These are phyloP conservation scores for Lignosus rhinocerotis DNA, from an alignment of 1,284 basidiomycete species.

Conservation along the genomic window DNA sequence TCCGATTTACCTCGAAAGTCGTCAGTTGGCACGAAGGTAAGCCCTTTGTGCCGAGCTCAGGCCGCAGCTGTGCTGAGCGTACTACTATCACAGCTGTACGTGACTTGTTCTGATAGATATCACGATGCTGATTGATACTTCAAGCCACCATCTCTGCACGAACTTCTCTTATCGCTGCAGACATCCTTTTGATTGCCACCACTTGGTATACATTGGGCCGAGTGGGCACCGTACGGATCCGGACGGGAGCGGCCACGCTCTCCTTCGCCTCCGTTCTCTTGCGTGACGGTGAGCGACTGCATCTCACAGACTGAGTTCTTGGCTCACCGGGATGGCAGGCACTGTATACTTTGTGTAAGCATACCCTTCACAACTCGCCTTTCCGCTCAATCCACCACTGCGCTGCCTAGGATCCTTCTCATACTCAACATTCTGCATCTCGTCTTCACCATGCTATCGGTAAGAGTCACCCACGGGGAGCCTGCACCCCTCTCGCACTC, in stretches of 20 bases:
- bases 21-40: not conserved
- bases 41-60: not conserved
- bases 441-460: too few species aligned
- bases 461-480: too few species aligned
- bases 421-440: too few species aligned
- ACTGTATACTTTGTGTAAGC: not conserved
- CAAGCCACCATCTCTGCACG: not conserved
- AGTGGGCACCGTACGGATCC: not conserved
- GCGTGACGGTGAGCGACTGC: not conserved
- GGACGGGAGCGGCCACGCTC: not conserved
- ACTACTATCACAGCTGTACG: not conserved
- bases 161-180: constrained; percentile 1
- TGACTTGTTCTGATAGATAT: not conserved
- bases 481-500: not conserved
- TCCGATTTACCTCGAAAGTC: not conserved
- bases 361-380: not conserved
- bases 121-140: not conserved
- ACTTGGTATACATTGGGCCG: not conserved
- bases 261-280: not conserved
- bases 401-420: too few species aligned
- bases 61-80: not conserved
- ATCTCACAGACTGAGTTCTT: not conserved
- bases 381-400: too few species aligned
- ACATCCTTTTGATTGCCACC: not conserved
- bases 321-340: not conserved